Conservation (phyloP, 768 basidiomycete genomes). For the Candolleomyces aberdarensis region DNA sequence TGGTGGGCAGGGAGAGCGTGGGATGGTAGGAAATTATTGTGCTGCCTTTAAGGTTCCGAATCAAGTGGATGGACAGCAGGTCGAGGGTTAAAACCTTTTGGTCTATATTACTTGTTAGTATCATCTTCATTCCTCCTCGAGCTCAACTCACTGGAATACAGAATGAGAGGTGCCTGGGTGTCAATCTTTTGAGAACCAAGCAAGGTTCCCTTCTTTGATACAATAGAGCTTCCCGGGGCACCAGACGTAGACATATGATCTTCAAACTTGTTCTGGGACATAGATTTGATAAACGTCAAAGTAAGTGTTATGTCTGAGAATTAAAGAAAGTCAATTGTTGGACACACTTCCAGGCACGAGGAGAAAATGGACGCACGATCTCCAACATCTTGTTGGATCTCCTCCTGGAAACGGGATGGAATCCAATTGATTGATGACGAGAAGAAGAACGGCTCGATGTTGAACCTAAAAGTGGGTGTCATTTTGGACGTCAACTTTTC, state of each 20-base stretch:
- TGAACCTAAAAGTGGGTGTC: slow-evolving; percentile 2
- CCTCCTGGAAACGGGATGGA: slow-evolving; percentile 53
- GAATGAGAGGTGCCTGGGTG: slow-evolving; percentile 24
- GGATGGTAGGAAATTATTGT: slow-evolving; percentile 53
- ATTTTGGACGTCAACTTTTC: too few species aligned
- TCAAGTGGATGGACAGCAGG: slow-evolving; percentile 45
- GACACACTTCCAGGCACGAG: too few species aligned
- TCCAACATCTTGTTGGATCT: too few species aligned
- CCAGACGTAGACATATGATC: neutral
- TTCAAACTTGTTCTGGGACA: neutral
- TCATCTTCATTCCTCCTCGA: neutral
- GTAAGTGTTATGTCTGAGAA: too few species aligned
- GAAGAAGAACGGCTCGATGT: slow-evolving; percentile 66
- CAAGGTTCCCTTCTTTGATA: slow-evolving; percentile 4
- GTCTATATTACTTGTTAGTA: neutral
- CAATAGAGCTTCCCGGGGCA: neutral
- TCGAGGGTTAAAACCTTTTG: slow-evolving; percentile 31
- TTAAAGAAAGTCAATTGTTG: too few species aligned
- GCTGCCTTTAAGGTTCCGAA: slow-evolving; percentile 40
- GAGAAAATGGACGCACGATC: too few species aligned
- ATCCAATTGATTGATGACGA: slow-evolving; percentile 68
- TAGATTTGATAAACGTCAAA: neutral
- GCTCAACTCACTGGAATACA: slow-evolving; percentile 19
- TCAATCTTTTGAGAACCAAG: slow-evolving; percentile 21
- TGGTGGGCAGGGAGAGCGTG: slow-evolving; percentile 33